A percentile compares a stretch with the other conserved stretches of the same genome.
Evolutionary conservation across 2,329 filamentous ascomycete genomes (phyloP).

Genomic region (Cyphellophora attinorum): DNA sequence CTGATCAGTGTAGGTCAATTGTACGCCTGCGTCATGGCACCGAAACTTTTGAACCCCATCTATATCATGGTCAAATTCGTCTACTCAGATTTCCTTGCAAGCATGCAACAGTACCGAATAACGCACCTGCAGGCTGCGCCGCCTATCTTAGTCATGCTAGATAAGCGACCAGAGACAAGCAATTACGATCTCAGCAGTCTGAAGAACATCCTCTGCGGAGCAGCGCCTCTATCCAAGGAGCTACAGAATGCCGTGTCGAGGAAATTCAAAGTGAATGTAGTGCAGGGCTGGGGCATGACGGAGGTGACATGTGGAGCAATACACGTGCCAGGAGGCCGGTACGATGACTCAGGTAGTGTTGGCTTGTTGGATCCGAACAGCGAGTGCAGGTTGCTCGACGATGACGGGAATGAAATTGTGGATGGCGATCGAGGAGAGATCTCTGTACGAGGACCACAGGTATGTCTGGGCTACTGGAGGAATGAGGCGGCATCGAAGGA

Average conservation of each 20-base stretch:
- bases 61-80: constrained; percentile 57
- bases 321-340: constrained; percentile 47
- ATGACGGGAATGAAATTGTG: constrained; percentile 41
- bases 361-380: constrained; percentile 45
- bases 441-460: constrained; percentile 68
- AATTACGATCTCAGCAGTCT: constrained; percentile 50
- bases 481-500: constrained; percentile 61
- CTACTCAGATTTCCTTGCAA: constrained; percentile 44
- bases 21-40: constrained; percentile 46
- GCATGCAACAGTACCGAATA: constrained; percentile 40
- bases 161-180: constrained; percentile 44
- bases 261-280: constrained; percentile 53
- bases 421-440: constrained; percentile 47
- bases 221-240: constrained; percentile 48
- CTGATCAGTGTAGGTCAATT: no score
- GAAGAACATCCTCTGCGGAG: constrained; percentile 49
- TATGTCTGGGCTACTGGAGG: constrained; percentile 71
- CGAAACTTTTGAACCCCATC: constrained; percentile 47
- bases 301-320: constrained; percentile 55
- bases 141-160: constrained; percentile 49
- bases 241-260: constrained; percentile 47
- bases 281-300: constrained; percentile 61
- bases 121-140: constrained; percentile 51
- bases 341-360: constrained; percentile 45
- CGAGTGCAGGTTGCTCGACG: constrained; percentile 48